Evolutionary conservation across 179 eudicot species (phyloP).

Genomic region (Actinidia arguta): DNA sequence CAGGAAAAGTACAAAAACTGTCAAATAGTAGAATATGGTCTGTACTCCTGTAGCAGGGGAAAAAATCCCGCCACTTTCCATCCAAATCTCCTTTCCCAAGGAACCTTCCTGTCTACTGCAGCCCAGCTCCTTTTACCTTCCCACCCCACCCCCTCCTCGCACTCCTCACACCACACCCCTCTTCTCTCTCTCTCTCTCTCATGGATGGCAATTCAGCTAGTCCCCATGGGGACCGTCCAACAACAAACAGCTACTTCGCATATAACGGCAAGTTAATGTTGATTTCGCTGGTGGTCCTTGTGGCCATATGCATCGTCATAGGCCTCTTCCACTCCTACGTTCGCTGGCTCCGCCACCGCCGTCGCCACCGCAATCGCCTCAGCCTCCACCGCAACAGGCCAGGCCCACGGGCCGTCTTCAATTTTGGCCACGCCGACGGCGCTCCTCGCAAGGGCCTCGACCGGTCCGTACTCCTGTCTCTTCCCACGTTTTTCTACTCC

Average conservation of each 20-base stretch:
- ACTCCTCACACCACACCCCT: background rate
- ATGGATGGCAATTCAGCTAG: background rate
- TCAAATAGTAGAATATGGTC: no score
- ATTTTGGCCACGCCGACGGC: background rate
- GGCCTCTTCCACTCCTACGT: constrained; percentile 27
- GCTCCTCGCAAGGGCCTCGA: constrained; percentile 21
- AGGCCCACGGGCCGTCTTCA: constrained; percentile 9
- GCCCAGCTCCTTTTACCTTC: no score
- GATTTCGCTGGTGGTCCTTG: constrained; percentile 18
- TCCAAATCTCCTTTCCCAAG: background rate
- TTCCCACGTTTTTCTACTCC: constrained; percentile 23
- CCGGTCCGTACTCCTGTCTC: constrained; percentile 20
- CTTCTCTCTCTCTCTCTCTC: background rate
- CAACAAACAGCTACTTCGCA: constrained; percentile 7
- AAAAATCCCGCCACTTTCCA: no score
- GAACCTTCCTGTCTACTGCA: constrained; percentile 18
- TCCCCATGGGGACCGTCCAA: background rate
- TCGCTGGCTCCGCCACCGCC: constrained; percentile 21
- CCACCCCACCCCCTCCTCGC: background rate
- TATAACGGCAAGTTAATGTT: constrained; percentile 29
- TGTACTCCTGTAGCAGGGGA: no score
- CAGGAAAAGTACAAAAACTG: no score
- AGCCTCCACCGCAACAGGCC: background rate
- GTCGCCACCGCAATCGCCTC: background rate
- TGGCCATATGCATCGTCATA: constrained; percentile 20